Percentiles rank a stretch among this genome's conserved stretches.
Evolutionary conservation across 2,329 filamentous ascomycete species (phyloP).

Genomic region (Knufia fluminis): DNA sequence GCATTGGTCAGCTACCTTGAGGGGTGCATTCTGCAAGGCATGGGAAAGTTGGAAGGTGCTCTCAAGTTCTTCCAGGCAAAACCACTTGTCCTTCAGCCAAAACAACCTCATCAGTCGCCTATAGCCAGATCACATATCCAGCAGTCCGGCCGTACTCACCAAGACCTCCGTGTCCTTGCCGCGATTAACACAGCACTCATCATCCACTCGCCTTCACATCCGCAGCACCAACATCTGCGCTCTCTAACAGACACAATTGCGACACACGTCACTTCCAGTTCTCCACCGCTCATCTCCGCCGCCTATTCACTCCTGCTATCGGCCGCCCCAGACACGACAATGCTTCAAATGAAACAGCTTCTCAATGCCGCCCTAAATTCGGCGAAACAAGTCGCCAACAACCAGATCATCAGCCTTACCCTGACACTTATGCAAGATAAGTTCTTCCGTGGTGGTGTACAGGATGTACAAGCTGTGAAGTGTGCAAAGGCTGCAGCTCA

Average conservation of each 20-base stretch:
- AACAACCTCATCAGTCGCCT: constrained; percentile 4
- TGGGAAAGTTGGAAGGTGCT: constrained; percentile 61
- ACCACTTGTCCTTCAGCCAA: neutral
- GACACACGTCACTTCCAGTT: constrained; percentile 57
- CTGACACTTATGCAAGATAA: constrained; percentile 76
- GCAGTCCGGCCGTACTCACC: constrained; percentile 36
- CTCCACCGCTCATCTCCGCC: constrained; percentile 65
- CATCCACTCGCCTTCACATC: constrained; percentile 52
- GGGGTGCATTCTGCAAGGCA: constrained; percentile 68
- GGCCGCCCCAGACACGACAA: constrained; percentile 55
- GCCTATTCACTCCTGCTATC: constrained; percentile 70
- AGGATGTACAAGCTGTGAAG: constrained; percentile 72
- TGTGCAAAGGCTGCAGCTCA: constrained; percentile 60
- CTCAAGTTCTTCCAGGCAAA: constrained; percentile 51
- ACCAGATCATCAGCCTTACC: constrained; percentile 71
- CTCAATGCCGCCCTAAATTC: constrained; percentile 64
- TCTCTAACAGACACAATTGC: constrained; percentile 57
- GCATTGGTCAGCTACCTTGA: constrained; percentile 61
- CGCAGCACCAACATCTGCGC: constrained; percentile 50
- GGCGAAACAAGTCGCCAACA: constrained; percentile 61
- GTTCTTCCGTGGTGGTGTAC: constrained; percentile 65
- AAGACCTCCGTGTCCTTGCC: constrained; percentile 56
- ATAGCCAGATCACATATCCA: constrained; percentile 10
- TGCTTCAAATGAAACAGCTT: constrained; percentile 68
- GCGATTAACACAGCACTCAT: constrained; percentile 63